phyloP scores from a whole-genome alignment of 2,329 filamentous ascomycete genomes.

The Cercospora brassicicola region DNA sequence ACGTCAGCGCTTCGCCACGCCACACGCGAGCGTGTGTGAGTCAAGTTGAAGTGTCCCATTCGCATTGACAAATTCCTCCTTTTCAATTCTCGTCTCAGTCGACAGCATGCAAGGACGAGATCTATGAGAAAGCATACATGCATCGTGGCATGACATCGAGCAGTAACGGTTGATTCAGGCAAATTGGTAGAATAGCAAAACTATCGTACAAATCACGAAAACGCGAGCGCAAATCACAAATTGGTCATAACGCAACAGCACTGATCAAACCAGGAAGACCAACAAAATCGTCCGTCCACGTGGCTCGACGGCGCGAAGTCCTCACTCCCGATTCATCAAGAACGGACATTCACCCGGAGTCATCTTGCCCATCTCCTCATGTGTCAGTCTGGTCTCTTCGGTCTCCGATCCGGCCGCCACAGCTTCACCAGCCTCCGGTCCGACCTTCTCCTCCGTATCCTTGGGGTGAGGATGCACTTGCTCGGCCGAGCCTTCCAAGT shows the following conservation, averaged over 20 bases:
- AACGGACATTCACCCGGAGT: conserved; percentile 39
- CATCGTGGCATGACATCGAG: background rate
- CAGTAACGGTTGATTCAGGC: background rate
- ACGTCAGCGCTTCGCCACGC: background rate
- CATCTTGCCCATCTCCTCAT: conserved; percentile 43
- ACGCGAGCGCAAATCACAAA: background rate
- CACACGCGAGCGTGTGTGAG: background rate
- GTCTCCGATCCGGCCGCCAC: conserved; percentile 37
- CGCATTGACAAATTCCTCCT: background rate
- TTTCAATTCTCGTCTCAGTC: background rate
- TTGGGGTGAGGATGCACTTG: conserved; percentile 40
- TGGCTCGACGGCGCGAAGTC: background rate
- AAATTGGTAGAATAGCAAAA: background rate
- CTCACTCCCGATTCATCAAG: conserved; percentile 42
- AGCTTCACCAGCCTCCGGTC: conserved; percentile 40
- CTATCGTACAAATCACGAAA: background rate
- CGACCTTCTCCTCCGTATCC: conserved; percentile 37
- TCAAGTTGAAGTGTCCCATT: background rate
- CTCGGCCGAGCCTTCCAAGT: conserved; percentile 33
- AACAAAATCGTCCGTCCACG: background rate
- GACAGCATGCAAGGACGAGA: background rate
- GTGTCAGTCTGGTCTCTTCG: conserved; percentile 39
- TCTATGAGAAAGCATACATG: background rate
- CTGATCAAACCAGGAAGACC: background rate
- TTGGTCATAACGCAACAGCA: background rate